Base-by-base conservation (phyloP, 202 grass and related monocot genomes). In the Alloteropsis angusta region DNA sequence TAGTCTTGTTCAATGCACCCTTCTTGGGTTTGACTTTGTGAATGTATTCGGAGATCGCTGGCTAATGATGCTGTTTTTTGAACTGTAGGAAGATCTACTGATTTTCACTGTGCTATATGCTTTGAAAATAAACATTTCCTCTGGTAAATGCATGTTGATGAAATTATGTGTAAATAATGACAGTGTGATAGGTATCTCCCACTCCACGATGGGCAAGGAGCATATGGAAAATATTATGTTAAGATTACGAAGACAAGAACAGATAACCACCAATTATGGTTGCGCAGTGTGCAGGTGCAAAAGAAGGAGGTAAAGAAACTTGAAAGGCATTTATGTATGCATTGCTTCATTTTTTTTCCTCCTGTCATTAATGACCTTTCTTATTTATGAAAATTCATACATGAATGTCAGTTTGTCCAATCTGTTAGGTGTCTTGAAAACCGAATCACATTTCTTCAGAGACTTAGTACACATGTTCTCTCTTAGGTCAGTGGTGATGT, bases 171-270 rank as follows among this genome's bases (percentile, higher is more conserved):
- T 56, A 25, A 85, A 87, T 84, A 82, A 65, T 90, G 75, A 44
- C 85, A 98, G 96, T 98, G 96, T 87, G 87, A 89, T 79, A 48
- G 86, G 71, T 98, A 98, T 89, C 87, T 98, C 74, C 90, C 89
- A 30, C 71, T 85, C 14, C 32, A 7, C 47, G 82, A 87, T 75
- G 79, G 60, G 9, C 46, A 21, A 56, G 47, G 64, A 78, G 76
- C 18, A 17, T 93, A 95, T 89, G 96, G 96, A 80, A 87, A 89
- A 71, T 88, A 90, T 74, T 82, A 38, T 77, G 76, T 98, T 72
- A 47, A 86, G 37, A 85, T 78, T 44, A 75, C 41, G 50, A 85
- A 83, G 35, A 38, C 58, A 42, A 85, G 52, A 69, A 71, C 15
- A 53, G 83, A 83, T 59, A 74, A 25, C 34, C 84, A 89, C 78